phyloP scores from a whole-genome alignment of 805 yeast genomes.

The Candida jianshihensis region DNA sequence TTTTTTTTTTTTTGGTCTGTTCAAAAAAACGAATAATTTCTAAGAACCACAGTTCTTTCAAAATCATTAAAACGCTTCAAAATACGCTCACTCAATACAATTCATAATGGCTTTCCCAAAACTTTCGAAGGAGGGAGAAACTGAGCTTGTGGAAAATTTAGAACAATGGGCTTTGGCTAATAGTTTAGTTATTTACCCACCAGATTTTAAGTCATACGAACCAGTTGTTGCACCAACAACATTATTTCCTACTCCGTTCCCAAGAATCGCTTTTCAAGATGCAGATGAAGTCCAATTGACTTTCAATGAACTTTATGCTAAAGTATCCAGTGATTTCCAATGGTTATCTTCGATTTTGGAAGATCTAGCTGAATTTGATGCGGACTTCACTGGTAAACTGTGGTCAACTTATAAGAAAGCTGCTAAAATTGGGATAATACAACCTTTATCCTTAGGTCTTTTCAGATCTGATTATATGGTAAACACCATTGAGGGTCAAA shows the following conservation, averaged over 20 bases:
- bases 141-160: slow-evolving; percentile 36
- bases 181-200: slow-evolving; percentile 80
- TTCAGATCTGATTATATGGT: slow-evolving; percentile 89
- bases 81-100: neutral
- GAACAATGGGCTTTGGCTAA: slow-evolving; percentile 74
- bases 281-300: slow-evolving; percentile 60
- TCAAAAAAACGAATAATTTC: too few relatives aligned
- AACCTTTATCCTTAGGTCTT: slow-evolving; percentile 69
- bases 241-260: slow-evolving; percentile 84
- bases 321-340: slow-evolving; percentile 46
- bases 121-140: slow-evolving; percentile 20
- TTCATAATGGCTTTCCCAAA: slow-evolving; percentile 21
- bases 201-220: slow-evolving; percentile 37
- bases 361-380: slow-evolving; percentile 51
- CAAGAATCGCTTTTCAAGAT: slow-evolving; percentile 53
- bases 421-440: slow-evolving; percentile 41
- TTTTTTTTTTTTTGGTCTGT: neutral
- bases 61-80: too few relatives aligned
- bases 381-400: slow-evolving; percentile 76
- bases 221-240: slow-evolving; percentile 79
- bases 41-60: too few relatives aligned
- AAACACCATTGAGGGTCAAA: slow-evolving; percentile 37
- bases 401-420: slow-evolving; percentile 54
- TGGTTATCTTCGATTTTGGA: slow-evolving; percentile 59
- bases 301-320: slow-evolving; percentile 71